Evolutionary conservation across 352 stramenopile genomes (phyloP), one percentile per base, ranked within the genome.

Genomic region (Phytophthora hybrid): DNA sequence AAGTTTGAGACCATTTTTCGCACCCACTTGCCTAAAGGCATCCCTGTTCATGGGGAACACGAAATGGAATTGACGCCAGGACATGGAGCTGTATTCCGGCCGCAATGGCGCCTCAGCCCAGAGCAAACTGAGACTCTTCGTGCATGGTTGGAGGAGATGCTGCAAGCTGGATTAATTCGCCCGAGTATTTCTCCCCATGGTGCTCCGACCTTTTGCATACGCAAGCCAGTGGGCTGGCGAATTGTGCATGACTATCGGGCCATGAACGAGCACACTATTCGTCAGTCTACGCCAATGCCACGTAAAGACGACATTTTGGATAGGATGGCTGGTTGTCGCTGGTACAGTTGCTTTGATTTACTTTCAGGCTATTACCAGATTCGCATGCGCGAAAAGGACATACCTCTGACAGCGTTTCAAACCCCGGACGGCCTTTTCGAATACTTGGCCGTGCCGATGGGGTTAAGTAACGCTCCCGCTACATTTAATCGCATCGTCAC

Each of bases 101-200:
- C 60, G 4, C 60, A 59, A 53, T 66, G 60, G 47, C 47, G 60
- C 1, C 46, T 66, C n/a, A 66, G 46, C n/a, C 44, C 59, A 23
- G 59, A 49, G 3, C 59, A 66, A 66, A 66, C 47, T 7, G 4
- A 37, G 23, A 52, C 18, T 1, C 13, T 59, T 7, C 18, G 31
- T 11, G 31, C 1, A 19, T 66, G 60, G 60, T 29, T 59, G 31
- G 39, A 66, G 1, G 39, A 47, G 39, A 47, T 47, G 39, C 39
- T 47, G 16, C 5, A 16, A 16, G 39, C 39, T n/a, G 9, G 39
- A n/a, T 18, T 47, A 47, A 47, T 47, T 47, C 39, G 39, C 5
- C 39, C 39, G 13, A 47, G 39, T 18, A 47, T 47, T 18, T 47
- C 39, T 3, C 39, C 39, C 39, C 39, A 47, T 18, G 39, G 14